Percentiles rank a stretch among this genome's conserved stretches.
These are phyloP conservation scores for Mycena filopes DNA, from an alignment of 768 basidiomycete species.

Conservation along the genomic window DNA sequence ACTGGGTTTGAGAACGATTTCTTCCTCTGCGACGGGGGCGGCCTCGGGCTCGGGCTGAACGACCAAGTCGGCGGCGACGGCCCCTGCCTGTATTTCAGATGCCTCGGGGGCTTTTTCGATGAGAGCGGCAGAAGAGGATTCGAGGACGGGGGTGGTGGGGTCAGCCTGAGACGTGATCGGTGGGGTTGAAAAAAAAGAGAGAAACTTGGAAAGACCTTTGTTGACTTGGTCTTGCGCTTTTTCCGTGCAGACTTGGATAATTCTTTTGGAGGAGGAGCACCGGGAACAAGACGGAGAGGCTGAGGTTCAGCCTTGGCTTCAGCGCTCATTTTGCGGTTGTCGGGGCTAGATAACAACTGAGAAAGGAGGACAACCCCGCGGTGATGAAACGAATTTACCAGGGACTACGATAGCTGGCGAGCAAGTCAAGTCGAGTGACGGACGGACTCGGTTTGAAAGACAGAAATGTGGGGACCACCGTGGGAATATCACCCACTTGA, in stretches of 20 bases:
- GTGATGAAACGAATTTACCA: too few relatives aligned
- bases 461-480: too few relatives aligned
- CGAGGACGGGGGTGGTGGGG: conserved; percentile 57
- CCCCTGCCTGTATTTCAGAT: conserved; percentile 58
- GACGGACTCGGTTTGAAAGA: too few relatives aligned
- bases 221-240: conserved; percentile 66
- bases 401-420: too few relatives aligned
- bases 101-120: conserved; percentile 62
- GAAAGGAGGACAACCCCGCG: too few relatives aligned
- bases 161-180: conserved; percentile 55
- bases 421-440: too few relatives aligned
- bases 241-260: conserved; percentile 77
- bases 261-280: conserved; percentile 74
- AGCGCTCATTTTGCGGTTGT: conserved; percentile 43
- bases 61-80: conserved; percentile 57
- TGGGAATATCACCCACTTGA: neutral
- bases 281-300: conserved; percentile 73
- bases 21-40: conserved; percentile 57
- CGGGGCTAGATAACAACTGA: too few relatives aligned
- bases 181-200: conserved; percentile 1
- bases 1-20: conserved; percentile 60
- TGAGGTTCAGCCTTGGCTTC: conserved; percentile 24
- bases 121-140: conserved; percentile 56
- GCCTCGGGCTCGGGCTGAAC: conserved; percentile 54
- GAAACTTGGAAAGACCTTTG: conserved; percentile 41